Evolutionary conservation across 2,329 filamentous ascomycete species (phyloP), one percentile per base, ranked within the genome.

Genomic region (Volutella citrinella): DNA sequence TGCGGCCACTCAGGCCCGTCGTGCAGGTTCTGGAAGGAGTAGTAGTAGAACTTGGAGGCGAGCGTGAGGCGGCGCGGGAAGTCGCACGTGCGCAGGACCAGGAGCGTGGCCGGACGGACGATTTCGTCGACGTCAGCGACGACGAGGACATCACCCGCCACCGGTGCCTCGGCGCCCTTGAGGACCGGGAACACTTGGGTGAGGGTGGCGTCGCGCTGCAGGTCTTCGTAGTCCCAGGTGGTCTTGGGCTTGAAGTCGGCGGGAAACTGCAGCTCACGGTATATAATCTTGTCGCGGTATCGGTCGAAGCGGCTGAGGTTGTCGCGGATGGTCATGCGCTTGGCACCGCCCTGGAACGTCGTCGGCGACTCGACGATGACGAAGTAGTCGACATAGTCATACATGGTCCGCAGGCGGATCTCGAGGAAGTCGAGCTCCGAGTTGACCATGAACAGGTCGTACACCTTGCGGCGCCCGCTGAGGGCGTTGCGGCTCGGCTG

Each of bases 371-470:
- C 80, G 31, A 82, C 68, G 20, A 84, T 68, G 48, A 84, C 65
- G 46, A 81, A 84, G 57, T 80, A 81, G 59, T 84, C 79, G 39
- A 83, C 76, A 25, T 72, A 60, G 23, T 71, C 56, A 36, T 73
- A 72, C 12, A 80, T 68, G 4, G 74, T 74, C 48, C 77, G 68
- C 4, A 84, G 63, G 10, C 78, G 74, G 29, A 84, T 74, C 54
- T 84, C 79, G 25, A 84, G 66, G 69, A 76, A 80, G 58, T 83
- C 79, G 10, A 83, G 64, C 58, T 83, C 80, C 4, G 67, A 72
- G 45, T 78, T 80, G 46, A 82, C 59, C 65, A 82, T 72, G 48
- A 80, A 66, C 3, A 84, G 63, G 51, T 84, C 80, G 39, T 60
- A 61, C 18, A 61, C 43, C 35, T 57, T 61, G 46, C 56, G 57